Conservation (phyloP, 2,329 filamentous ascomycete species). For the Claviceps arundinis region DNA sequence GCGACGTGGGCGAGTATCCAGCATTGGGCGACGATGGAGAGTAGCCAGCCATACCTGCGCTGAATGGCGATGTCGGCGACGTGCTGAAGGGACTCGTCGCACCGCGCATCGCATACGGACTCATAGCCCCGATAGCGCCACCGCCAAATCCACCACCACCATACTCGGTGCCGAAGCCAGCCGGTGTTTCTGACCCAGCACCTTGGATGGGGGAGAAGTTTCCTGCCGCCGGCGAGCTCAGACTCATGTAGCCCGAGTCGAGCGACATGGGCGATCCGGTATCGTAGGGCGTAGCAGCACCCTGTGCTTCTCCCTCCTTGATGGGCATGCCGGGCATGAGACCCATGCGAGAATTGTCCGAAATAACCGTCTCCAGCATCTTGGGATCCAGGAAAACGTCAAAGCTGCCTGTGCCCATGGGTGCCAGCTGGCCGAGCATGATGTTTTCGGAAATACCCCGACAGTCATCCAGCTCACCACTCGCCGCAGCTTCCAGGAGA, state of each 20-base stretch:
- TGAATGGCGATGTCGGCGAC: conserved; percentile 53
- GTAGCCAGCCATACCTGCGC: conserved; percentile 45
- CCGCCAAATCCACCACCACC: conserved; percentile 33
- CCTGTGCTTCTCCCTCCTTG: conserved; percentile 62
- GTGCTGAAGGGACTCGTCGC: conserved; percentile 66
- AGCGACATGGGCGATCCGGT: conserved; percentile 60
- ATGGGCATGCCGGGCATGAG: conserved; percentile 67
- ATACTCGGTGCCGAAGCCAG: conserved; percentile 52
- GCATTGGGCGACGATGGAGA: conserved; percentile 65
- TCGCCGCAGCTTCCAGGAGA: conserved; percentile 84
- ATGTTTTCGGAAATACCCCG: conserved; percentile 97
- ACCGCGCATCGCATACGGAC: conserved; percentile 48
- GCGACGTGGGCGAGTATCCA: conserved; percentile 66
- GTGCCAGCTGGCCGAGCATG: conserved; percentile 93
- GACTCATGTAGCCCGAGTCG: conserved; percentile 53
- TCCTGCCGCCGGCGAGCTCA: conserved; percentile 48
- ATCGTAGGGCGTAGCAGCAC: conserved; percentile 90
- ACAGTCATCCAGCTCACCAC: conserved; percentile 93
- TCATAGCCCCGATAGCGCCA: conserved; percentile 35
- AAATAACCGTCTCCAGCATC: conserved; percentile 91
- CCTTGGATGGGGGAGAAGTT: conserved; percentile 69
- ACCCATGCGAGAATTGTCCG: conserved; percentile 77
- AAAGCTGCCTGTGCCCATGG: conserved; percentile 93
- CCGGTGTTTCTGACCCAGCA: conserved; percentile 56
- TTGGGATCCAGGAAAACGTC: conserved; percentile 86